Evolutionary conservation across 2,329 filamentous ascomycete genomes (phyloP).

Genomic region (Penicillium hordei): DNA sequence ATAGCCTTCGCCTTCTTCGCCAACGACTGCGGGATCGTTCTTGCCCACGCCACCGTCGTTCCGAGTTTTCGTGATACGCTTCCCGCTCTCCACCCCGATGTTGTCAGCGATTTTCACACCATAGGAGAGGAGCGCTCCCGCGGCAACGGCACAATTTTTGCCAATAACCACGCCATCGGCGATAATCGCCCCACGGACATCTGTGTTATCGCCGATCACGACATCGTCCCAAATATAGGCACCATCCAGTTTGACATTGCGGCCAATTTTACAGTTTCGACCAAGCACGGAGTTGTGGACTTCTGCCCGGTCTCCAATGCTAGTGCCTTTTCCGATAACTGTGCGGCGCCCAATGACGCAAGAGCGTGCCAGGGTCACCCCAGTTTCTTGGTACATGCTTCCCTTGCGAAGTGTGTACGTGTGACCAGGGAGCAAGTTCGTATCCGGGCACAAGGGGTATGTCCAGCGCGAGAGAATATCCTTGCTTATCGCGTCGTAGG

Average conservation of each 20-base stretch:
- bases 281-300: constrained; percentile 80
- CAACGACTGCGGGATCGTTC: constrained; percentile 57
- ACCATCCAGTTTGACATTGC: constrained; percentile 73
- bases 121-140: constrained; percentile 77
- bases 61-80: constrained; percentile 47
- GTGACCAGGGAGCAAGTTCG: constrained; percentile 76
- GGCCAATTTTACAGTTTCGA: constrained; percentile 80
- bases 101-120: constrained; percentile 70
- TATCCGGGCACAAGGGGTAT: constrained; percentile 85
- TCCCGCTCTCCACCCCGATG: constrained; percentile 45
- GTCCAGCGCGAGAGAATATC: constrained; percentile 87
- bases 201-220: constrained; percentile 71
- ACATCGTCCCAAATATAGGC: constrained; percentile 88
- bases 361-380: constrained; percentile 71
- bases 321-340: constrained; percentile 74
- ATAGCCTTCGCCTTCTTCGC: constrained; percentile 59
- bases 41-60: constrained; percentile 44
- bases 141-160: constrained; percentile 65
- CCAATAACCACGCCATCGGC: constrained; percentile 72
- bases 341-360: constrained; percentile 67
- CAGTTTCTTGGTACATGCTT: constrained; percentile 74
- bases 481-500: constrained; percentile 84
- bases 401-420: constrained; percentile 70
- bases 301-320: constrained; percentile 68
- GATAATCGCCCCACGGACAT: constrained; percentile 71